A percentile compares a stretch with the other conserved stretches of the same genome.
Evolutionary conservation across 1,284 basidiomycete species (phyloP).

Genomic region (Ceratobasidium sp.): DNA sequence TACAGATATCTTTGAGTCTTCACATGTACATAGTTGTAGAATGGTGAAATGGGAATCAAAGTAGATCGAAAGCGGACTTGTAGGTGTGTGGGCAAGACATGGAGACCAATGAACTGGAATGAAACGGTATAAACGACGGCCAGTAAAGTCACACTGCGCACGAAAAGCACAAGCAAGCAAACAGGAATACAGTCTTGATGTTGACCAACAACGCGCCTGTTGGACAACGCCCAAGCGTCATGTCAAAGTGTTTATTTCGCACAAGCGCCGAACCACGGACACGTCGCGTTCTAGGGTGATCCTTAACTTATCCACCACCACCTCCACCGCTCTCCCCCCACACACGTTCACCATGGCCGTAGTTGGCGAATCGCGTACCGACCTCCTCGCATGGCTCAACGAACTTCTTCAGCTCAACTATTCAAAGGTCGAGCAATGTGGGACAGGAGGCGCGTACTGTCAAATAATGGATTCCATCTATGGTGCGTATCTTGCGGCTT

Average conservation of each 20-base stretch:
- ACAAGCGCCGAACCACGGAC: slow-evolving; percentile 30
- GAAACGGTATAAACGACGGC: too few relatives aligned
- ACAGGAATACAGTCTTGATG: too few relatives aligned
- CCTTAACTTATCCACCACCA: slow-evolving; percentile 13
- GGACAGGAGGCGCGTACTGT: slow-evolving; percentile 87
- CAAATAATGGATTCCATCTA: slow-evolving; percentile 94
- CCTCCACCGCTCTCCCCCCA: background rate
- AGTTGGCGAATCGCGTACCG: slow-evolving; percentile 72
- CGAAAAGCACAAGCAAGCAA: too few relatives aligned
- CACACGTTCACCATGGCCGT: slow-evolving; percentile 46
- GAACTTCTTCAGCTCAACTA: slow-evolving; percentile 90
- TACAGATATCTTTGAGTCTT: background rate
- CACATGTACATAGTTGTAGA: background rate
- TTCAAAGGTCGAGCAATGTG: slow-evolving; percentile 95
- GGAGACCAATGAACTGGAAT: too few relatives aligned
- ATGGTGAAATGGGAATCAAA: background rate
- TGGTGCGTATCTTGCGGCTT: slow-evolving; percentile 57
- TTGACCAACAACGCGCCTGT: background rate
- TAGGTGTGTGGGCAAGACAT: too few relatives aligned
- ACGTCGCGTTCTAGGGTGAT: slow-evolving; percentile 29
- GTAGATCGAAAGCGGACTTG: too few relatives aligned
- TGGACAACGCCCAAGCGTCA: background rate
- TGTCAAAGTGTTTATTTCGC: background rate
- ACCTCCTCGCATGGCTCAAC: slow-evolving; percentile 93
- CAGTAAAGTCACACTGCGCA: too few relatives aligned